These are phyloP conservation scores for Immersiella caudata DNA, from an alignment of 495 filamentous ascomycete genomes.

Conservation along the genomic window DNA sequence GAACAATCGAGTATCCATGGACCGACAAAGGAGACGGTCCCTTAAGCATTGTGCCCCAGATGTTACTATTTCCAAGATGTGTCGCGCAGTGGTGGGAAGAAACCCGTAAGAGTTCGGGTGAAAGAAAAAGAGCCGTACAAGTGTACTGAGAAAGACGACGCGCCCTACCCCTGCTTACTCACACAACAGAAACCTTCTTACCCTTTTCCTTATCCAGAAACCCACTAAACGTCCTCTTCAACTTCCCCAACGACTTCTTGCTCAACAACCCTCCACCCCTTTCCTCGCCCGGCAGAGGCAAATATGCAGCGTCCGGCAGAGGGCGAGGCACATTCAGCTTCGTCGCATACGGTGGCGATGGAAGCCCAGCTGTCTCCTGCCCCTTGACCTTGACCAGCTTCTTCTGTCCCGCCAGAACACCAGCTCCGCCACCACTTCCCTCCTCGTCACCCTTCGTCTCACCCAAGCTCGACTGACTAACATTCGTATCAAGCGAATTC, in stretches of 20 bases:
- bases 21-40: too few relatives aligned
- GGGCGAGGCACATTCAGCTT: neutral
- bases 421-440: neutral
- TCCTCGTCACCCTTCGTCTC: neutral
- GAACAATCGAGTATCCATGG: too few relatives aligned
- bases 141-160: too few relatives aligned
- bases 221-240: conserved; percentile 10
- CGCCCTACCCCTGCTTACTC: too few relatives aligned
- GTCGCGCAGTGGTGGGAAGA: too few relatives aligned
- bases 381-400: conserved; percentile 7
- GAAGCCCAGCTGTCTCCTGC: neutral
- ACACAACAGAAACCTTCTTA: conserved; percentile 3
- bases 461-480: neutral
- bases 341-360: neutral
- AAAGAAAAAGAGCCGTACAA: too few relatives aligned
- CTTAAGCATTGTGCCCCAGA: too few relatives aligned
- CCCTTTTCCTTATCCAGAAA: conserved; percentile 2
- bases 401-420: neutral
- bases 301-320: conserved; percentile 8
- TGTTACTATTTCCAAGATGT: too few relatives aligned
- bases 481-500: neutral
- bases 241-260: conserved; percentile 1
- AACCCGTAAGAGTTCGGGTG: too few relatives aligned
- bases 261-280: neutral
- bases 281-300: conserved; percentile 2